These are phyloP conservation scores for Myxozyma melibiosi DNA, from an alignment of 805 yeast genomes.

Conservation along the genomic window DNA sequence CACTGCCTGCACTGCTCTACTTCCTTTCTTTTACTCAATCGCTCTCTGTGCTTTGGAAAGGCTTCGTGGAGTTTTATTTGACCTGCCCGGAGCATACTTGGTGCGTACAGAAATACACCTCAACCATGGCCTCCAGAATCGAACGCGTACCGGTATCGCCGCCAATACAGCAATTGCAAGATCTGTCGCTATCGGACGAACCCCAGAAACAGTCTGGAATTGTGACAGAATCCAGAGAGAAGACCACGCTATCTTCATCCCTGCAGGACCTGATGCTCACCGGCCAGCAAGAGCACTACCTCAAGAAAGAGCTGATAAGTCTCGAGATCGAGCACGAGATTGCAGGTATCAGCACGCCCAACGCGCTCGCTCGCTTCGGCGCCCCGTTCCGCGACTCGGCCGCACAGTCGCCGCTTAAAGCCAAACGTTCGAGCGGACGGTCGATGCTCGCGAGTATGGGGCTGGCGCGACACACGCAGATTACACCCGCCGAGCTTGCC, in stretches of 20 bases:
- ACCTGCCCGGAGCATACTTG: too few relatives aligned
- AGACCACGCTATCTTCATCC: neutral
- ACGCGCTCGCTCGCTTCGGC: constrained; percentile 71
- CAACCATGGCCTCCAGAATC: neutral
- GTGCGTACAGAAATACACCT: too few relatives aligned
- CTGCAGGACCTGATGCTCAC: constrained; percentile 41
- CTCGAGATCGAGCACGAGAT: constrained; percentile 66
- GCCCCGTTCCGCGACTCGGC: constrained; percentile 60
- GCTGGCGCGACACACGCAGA: too few relatives aligned
- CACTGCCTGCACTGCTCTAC: too few relatives aligned
- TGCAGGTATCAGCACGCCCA: constrained; percentile 56
- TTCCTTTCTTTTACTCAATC: too few relatives aligned
- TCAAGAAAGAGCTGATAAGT: constrained; percentile 77
- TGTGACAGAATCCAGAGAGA: neutral
- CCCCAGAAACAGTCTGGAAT: neutral
- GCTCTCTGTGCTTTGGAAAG: too few relatives aligned
- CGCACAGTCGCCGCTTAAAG: neutral
- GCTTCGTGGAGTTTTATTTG: too few relatives aligned
- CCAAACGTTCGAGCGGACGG: neutral
- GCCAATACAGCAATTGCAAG: neutral
- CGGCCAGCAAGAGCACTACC: constrained; percentile 79
- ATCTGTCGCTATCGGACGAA: too few relatives aligned
- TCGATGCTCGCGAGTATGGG: constrained; percentile 2
- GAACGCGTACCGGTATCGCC: neutral
- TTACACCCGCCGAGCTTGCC: neutral